Percentiles rank a stretch among this genome's conserved stretches.
Evolutionary conservation across 306 rosid genomes (phyloP).

Genomic region (barrel medic (Medicago truncatula)): DNA sequence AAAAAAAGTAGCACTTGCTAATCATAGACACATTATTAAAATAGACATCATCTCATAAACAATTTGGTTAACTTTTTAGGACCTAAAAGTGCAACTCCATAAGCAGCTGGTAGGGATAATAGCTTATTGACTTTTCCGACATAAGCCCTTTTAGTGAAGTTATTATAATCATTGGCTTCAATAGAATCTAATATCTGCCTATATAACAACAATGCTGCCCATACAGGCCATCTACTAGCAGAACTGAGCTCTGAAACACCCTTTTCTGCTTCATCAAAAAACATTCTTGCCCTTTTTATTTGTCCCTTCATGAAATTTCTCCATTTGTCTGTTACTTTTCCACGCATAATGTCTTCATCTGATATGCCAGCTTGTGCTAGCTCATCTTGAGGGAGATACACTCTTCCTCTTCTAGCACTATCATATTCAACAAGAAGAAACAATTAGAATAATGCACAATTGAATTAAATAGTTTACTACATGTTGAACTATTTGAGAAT

Average conservation of each 20-base stretch:
- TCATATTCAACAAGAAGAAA: slow-evolving; percentile 1
- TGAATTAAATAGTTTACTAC: neutral
- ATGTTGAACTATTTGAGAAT: neutral
- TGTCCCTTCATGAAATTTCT: slow-evolving; percentile 83
- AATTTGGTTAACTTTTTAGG: slow-evolving; percentile 55
- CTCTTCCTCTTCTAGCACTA: slow-evolving; percentile 91
- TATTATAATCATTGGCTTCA: slow-evolving; percentile 90
- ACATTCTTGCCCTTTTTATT: slow-evolving; percentile 83
- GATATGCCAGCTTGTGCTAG: slow-evolving; percentile 78
- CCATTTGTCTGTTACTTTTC: slow-evolving; percentile 83
- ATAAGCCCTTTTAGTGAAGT: slow-evolving; percentile 84
- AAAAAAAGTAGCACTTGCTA: neutral
- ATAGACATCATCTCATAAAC: slow-evolving; percentile 43
- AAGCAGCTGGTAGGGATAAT: slow-evolving; percentile 72
- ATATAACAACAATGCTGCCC: slow-evolving; percentile 79
- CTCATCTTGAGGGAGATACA: slow-evolving; percentile 93
- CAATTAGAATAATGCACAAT: slow-evolving; percentile 6
- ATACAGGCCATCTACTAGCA: slow-evolving; percentile 95
- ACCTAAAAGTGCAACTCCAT: slow-evolving; percentile 63
- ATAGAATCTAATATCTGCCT: slow-evolving; percentile 82
- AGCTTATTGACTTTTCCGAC: slow-evolving; percentile 77
- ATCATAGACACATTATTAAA: neutral
- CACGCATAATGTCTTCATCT: slow-evolving; percentile 72
- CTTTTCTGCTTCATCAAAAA: slow-evolving; percentile 88
- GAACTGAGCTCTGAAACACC: slow-evolving; percentile 74